Evolutionary conservation across 2,329 filamentous ascomycete genomes (phyloP), one percentile per base, ranked within the genome.

Genomic region (Ceratocystis lukuohia): DNA sequence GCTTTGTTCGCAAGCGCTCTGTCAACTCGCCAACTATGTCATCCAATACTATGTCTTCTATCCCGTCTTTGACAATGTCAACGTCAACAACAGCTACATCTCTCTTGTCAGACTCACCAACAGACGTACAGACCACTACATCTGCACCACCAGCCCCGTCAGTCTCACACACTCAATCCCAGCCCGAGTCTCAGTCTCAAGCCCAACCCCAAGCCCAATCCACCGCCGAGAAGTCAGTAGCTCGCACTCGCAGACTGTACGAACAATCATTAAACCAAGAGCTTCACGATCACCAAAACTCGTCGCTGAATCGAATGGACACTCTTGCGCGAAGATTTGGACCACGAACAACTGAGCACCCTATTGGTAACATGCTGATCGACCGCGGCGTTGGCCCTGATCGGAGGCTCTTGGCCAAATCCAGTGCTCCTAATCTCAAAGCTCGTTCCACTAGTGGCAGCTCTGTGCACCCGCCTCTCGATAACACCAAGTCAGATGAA

Each of bases 191-290:
- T 17, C 57, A 33, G 33, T 33, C 33, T 37, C 33, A 59, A 15
- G 30, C 33, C 5, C 1, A 33, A 2, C 7, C 63, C 5, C 63
- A 64, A 15, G n/a, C 62, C 28, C 44, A 57, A 12, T 61, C 65
- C 5, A 44, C 33, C n/a, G 53, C 28, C 6, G 66, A 70, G 15
- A 70, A 68, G 66, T 84, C 80, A 48, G 82, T 86, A 20, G 65
- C 65, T 3, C 88, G 92, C 69, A 83, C 83, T 1, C 84, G 88
- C 64, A 82, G 91, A 57, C 78, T 96, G 1, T 96, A 96, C 71
- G 92, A 95, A 69, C 89, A 90, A 69, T 88, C 88, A 0, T 78
- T 95, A 17, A 88, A 86, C 62, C 87, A 92, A 71, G 87, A 94
- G 69, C 80, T 89, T 12, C 87, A 92, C 62, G 89, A 92, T 66